A percentile compares a stretch with the other conserved stretches of the same genome.
These are phyloP conservation scores for Polytolypa hystricis DNA, from an alignment of 2,329 filamentous ascomycete species.

Conservation along the genomic window DNA sequence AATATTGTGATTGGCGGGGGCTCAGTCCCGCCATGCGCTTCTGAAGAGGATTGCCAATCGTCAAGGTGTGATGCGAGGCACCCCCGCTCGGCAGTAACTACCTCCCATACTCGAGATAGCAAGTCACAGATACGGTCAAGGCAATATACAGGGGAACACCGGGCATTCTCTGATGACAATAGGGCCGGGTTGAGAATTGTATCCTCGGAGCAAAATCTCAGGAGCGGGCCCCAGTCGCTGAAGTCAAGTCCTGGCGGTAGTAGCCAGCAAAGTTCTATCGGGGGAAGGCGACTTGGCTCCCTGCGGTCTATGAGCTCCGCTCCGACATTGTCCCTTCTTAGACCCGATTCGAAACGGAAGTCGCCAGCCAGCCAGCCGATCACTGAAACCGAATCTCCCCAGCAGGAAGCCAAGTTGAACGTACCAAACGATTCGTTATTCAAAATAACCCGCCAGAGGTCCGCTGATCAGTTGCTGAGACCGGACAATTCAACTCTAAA, in stretches of 20 bases:
- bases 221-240: slow-evolving; percentile 4
- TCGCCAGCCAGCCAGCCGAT: too few relatives aligned
- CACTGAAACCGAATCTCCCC: too few relatives aligned
- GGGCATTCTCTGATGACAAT: not conserved
- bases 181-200: slow-evolving; percentile 7
- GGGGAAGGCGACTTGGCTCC: slow-evolving; percentile 1
- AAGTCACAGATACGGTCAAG: slow-evolving; percentile 9
- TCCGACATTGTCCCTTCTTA: slow-evolving; percentile 2
- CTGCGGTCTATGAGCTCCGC: slow-evolving; percentile 6
- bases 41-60: too few relatives aligned
- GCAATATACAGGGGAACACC: not conserved
- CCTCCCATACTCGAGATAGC: too few relatives aligned
- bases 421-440: too few relatives aligned
- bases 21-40: slow-evolving; percentile 14
- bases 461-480: too few relatives aligned
- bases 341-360: too few relatives aligned
- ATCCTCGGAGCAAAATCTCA: slow-evolving; percentile 17
- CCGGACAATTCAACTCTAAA: too few relatives aligned
- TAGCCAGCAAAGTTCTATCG: slow-evolving; percentile 1
- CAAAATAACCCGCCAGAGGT: too few relatives aligned
- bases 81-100: too few relatives aligned
- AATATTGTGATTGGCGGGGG: slow-evolving; percentile 23
- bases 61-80: too few relatives aligned
- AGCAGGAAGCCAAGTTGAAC: too few relatives aligned
- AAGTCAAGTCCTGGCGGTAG: not conserved